phyloP scores from a whole-genome alignment of 257 asterid genomes.

The Nyctanthes arbortristis region DNA sequence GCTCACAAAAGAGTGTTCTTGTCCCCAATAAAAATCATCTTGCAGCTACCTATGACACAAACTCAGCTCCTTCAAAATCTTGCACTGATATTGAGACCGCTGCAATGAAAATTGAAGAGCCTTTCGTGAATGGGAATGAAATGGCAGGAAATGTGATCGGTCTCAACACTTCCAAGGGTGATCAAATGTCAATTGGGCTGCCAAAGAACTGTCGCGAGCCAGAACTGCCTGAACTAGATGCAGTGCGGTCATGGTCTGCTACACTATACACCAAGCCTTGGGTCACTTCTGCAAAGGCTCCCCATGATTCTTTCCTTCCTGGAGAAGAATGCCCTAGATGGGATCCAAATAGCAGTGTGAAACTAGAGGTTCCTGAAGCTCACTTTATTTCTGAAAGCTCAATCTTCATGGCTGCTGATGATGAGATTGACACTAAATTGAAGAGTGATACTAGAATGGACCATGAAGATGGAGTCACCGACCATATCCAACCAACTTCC shows the following conservation, averaged over 20 bases:
- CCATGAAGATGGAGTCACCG: conserved; percentile 30
- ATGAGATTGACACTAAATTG: conserved; percentile 19
- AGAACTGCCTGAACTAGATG: conserved; percentile 38
- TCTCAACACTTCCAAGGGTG: conserved; percentile 18
- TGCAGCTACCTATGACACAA: conserved; percentile 15
- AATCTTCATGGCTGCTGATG: conserved; percentile 28
- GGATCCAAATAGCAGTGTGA: conserved; percentile 6
- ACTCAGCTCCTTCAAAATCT: conserved; percentile 21
- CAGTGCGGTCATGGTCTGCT: conserved; percentile 32
- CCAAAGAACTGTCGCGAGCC: conserved; percentile 22
- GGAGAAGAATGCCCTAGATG: conserved; percentile 20
- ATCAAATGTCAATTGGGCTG: conserved; percentile 1
- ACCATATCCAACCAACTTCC: conserved; percentile 38
- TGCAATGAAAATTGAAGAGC: conserved; percentile 42
- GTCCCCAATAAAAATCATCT: conserved; percentile 14
- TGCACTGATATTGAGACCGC: conserved; percentile 20
- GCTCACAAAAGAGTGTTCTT: conserved; percentile 16
- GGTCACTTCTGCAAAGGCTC: conserved; percentile 28
- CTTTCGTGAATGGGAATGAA: conserved; percentile 23
- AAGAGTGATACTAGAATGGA: conserved; percentile 7
- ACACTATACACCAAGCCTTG: conserved; percentile 30
- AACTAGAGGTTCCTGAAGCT: conserved; percentile 16
- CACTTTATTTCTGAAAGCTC: conserved; percentile 28
- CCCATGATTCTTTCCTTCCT: conserved; percentile 27
- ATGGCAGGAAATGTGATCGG: conserved; percentile 1